Base-by-base conservation (phyloP, 1,284 basidiomycete species). In the Ustilago bromivora region DNA sequence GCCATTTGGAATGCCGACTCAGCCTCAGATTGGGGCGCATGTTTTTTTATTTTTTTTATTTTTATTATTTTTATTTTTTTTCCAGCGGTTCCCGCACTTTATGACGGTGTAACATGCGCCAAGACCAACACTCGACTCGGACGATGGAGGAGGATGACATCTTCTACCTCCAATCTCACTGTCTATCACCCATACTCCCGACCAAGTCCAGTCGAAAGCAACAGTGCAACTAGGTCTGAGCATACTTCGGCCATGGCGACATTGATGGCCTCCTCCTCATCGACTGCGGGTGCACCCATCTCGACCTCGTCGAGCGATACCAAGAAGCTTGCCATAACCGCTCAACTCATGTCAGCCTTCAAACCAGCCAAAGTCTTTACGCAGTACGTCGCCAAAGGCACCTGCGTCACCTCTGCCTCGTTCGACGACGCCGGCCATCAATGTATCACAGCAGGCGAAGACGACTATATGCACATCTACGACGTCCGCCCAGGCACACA, bases 351-450 rank as follows among this genome's bases (percentile, higher is more conserved):
- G 34, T 60, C 69, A 15, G 62, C 69, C 2, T 89, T 95, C 81
- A 95, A 94, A 86, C 93, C 95, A 0, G 92, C 94, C 23, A 95
- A 93, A 87, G 93, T 97, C 66, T 95, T 95, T 89, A 62, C 77
- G 10, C 71, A 80, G 32, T 66, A 73, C 87, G 85, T 86, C 43
- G 74, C 86, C 43, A 86, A 88, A 60, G 85, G 89, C 81, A 87
- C 65, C 71, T 67, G 66, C 12, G 61, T 97, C 58, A 97, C 94
- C 0, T 93, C 94, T 12, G 89, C 98, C 34, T 90, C 90, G 36
- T 99, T 96, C 85, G 96, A 98, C 85, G 95, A 98, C 84, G 88
- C 90, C 81, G 97, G 97, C 5, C 92, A 95, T 76, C 89, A 90
- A 69, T 88, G 96, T 49, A 89, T 98, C 43, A 96, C 95, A 5